A percentile compares a stretch with the other conserved stretches of the same genome.
phyloP scores from a whole-genome alignment of 345 rosid species.

The Rubroshorea leprosula region DNA sequence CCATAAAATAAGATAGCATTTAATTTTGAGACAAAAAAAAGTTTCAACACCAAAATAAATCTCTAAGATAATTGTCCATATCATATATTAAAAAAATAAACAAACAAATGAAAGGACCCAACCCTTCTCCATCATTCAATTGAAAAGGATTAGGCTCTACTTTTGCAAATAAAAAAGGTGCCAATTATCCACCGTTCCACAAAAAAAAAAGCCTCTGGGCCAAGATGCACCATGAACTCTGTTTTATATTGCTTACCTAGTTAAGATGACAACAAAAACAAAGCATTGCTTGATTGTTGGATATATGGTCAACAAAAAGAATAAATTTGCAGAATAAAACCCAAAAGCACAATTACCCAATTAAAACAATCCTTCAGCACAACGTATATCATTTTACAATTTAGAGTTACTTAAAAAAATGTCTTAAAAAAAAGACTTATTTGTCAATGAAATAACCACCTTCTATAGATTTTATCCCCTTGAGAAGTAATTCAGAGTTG shows the following conservation, averaged over 20 bases:
- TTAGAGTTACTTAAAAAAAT: neutral
- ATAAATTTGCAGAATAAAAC: too few species aligned
- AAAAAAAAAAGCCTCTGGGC: too few species aligned
- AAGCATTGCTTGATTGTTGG: too few species aligned
- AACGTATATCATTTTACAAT: neutral
- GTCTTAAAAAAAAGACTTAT: neutral
- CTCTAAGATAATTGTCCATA: neutral
- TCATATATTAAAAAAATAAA: neutral
- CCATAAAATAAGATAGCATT: conserved; percentile 1
- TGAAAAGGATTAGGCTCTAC: neutral
- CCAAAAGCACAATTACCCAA: neutral
- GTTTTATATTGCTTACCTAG: too few species aligned
- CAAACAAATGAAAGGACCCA: neutral
- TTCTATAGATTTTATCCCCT: conserved; percentile 72
- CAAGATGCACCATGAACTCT: too few species aligned
- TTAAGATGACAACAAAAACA: too few species aligned
- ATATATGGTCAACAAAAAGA: neutral
- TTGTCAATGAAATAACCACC: conserved; percentile 33
- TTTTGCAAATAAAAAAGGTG: neutral
- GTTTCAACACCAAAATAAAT: neutral
- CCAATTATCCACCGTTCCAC: too few species aligned
- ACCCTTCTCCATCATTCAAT: neutral
- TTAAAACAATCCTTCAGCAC: neutral
- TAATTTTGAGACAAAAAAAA: conserved; percentile 8
- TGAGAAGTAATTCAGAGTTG: conserved; percentile 71